Conservation (phyloP, 202 grass and related monocot species). For the Panicum virgatum region DNA sequence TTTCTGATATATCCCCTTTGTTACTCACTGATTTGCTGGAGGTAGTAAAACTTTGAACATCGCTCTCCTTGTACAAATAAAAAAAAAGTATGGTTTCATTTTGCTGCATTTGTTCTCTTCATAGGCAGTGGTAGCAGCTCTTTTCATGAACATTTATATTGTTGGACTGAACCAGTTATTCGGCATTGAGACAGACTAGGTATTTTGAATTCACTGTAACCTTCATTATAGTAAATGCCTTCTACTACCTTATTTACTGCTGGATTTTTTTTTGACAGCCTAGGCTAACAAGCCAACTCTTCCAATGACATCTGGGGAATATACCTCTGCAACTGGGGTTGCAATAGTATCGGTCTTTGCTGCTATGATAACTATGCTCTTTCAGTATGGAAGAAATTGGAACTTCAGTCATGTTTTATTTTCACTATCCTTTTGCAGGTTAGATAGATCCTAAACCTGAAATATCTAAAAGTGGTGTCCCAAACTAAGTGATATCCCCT, state of each 20-base stretch:
- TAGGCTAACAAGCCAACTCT: slow-evolving; percentile 97
- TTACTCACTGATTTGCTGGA: slow-evolving; percentile 85
- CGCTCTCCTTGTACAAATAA: slow-evolving; percentile 25
- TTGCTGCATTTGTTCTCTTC: slow-evolving; percentile 29
- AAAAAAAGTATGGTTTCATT: slow-evolving; percentile 22
- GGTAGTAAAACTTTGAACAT: slow-evolving; percentile 60
- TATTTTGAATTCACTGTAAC: slow-evolving; percentile 31
- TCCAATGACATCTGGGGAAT: slow-evolving; percentile 95
- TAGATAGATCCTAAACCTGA: slow-evolving; percentile 2
- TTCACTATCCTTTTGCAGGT: background rate
- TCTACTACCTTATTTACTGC: slow-evolving; percentile 22
- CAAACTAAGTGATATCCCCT: background rate
- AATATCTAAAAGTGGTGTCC: background rate
- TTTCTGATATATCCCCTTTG: slow-evolving; percentile 80
- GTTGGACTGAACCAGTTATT: slow-evolving; percentile 95
- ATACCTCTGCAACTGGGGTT: slow-evolving; percentile 73
- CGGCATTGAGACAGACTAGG: slow-evolving; percentile 98
- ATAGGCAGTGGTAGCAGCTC: slow-evolving; percentile 81
- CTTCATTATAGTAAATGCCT: background rate
- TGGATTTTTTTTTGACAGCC: slow-evolving; percentile 11
- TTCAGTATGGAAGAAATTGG: background rate
- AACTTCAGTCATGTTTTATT: background rate
- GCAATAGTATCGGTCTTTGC: slow-evolving; percentile 75
- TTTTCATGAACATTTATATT: slow-evolving; percentile 99
- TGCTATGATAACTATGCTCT: slow-evolving; percentile 54